These are phyloP conservation scores for Decorospora gaudefroyi DNA, from an alignment of 2,329 filamentous ascomycete genomes.

Conservation along the genomic window DNA sequence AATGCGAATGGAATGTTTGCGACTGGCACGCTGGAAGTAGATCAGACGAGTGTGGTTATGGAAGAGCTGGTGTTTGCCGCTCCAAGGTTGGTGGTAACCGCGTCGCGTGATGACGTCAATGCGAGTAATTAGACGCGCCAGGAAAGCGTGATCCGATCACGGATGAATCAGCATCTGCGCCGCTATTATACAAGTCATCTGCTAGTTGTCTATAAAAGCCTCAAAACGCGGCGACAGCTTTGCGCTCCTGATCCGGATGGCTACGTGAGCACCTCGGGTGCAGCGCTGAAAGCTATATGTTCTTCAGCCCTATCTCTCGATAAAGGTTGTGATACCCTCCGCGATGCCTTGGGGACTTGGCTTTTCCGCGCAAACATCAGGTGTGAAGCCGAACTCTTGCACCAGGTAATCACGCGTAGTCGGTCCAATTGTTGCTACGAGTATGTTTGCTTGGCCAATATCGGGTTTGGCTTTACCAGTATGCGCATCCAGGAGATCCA, in stretches of 20 bases:
- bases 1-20: not conserved
- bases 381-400: constrained; percentile 66
- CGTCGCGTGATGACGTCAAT: constrained; percentile 19
- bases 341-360: constrained; percentile 82
- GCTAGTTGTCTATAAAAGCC: too few species aligned
- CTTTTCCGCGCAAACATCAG: constrained; percentile 78
- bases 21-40: not conserved
- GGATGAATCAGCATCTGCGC: too few species aligned
- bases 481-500: constrained; percentile 53
- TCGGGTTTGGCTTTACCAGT: constrained; percentile 43
- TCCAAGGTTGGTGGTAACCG: constrained; percentile 4
- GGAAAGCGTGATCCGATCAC: too few species aligned
- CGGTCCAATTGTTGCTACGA: constrained; percentile 87
- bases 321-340: constrained; percentile 62
- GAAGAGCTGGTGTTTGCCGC: constrained; percentile 1
- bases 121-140: constrained; percentile 13
- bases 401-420: constrained; percentile 80
- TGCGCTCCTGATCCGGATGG: too few species aligned
- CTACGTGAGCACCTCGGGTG: too few species aligned
- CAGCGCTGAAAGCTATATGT: not conserved
- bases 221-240: too few species aligned
- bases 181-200: too few species aligned
- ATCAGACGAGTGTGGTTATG: not conserved
- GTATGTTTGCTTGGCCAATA: constrained; percentile 53
- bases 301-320: constrained; percentile 1